Conservation (phyloP, 441 rosid genomes). For the Adansonia madagascariensis region DNA sequence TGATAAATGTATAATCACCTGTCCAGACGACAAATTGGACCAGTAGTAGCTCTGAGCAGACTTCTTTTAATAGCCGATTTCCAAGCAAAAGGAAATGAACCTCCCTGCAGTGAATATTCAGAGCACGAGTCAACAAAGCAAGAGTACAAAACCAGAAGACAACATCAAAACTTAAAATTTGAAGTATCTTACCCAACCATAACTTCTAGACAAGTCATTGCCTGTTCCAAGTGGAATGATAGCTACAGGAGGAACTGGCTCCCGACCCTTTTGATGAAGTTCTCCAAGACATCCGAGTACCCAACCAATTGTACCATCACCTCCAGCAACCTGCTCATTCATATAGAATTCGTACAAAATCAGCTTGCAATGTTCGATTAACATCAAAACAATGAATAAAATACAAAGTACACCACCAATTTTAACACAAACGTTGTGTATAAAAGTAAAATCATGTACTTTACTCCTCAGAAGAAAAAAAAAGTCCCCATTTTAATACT, state of each 20-base stretch:
- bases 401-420: background rate
- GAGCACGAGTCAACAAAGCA: too few relatives aligned
- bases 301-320: too few relatives aligned
- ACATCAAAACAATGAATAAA: background rate
- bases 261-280: too few relatives aligned
- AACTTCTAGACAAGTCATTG: too few relatives aligned
- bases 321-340: too few relatives aligned
- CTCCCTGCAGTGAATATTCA: too few relatives aligned
- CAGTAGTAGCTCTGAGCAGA: constrained; percentile 59
- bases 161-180: constrained; percentile 12
- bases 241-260: too few relatives aligned
- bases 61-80: constrained; percentile 81
- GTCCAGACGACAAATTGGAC: constrained; percentile 69
- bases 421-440: background rate
- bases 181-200: too few relatives aligned
- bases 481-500: background rate
- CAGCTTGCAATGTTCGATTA: background rate
- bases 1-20: constrained; percentile 43
- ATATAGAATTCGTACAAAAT: too few relatives aligned
- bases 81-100: constrained; percentile 81
- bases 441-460: background rate
- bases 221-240: too few relatives aligned
- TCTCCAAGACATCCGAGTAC: too few relatives aligned
- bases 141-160: background rate
- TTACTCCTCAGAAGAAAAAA: background rate